Conservation (phyloP, 352 stramenopile species). For the Hyaloperonospora brassicae region DNA sequence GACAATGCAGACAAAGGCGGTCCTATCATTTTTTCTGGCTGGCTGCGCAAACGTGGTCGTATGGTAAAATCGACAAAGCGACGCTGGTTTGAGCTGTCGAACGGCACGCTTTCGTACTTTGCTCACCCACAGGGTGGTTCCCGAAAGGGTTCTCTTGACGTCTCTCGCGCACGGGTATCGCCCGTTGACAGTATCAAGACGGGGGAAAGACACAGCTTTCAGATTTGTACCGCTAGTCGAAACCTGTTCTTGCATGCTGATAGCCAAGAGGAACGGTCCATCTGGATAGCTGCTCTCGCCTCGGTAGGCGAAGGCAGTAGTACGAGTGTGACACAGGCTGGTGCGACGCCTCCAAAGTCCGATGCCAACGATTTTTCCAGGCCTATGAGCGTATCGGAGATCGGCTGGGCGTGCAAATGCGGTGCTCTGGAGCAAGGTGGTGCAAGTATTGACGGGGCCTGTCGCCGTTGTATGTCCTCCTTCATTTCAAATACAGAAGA, state of each 20-base stretch:
- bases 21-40: conserved; percentile 64
- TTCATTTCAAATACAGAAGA: conserved; percentile 80
- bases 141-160: conserved; percentile 64
- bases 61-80: conserved; percentile 84
- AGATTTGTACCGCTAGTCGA: conserved; percentile 48
- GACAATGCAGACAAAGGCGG: conserved; percentile 41
- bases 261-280: conserved; percentile 72
- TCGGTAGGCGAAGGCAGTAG: conserved; percentile 42
- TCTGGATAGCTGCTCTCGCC: conserved; percentile 68
- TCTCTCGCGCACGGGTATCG: conserved; percentile 46
- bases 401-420: conserved; percentile 58
- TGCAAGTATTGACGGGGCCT: conserved; percentile 37
- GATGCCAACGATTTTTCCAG: conserved; percentile 24
- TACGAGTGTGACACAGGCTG: conserved; percentile 11
- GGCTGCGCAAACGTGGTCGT: conserved; percentile 76
- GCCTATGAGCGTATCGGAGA: conserved; percentile 27
- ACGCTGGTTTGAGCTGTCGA: conserved; percentile 77
- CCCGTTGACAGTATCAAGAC: conserved; percentile 74
- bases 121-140: conserved; percentile 63
- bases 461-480: conserved; percentile 61
- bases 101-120: conserved; percentile 64
- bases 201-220: conserved; percentile 73
- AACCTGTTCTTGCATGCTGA: conserved; percentile 75
- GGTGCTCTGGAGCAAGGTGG: conserved; percentile 22
- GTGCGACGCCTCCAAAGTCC: conserved; percentile 10